Evolutionary conservation across 169 alveolate genomes (phyloP), one percentile per base, ranked within the genome.

Genomic region (Neospora caninum): DNA sequence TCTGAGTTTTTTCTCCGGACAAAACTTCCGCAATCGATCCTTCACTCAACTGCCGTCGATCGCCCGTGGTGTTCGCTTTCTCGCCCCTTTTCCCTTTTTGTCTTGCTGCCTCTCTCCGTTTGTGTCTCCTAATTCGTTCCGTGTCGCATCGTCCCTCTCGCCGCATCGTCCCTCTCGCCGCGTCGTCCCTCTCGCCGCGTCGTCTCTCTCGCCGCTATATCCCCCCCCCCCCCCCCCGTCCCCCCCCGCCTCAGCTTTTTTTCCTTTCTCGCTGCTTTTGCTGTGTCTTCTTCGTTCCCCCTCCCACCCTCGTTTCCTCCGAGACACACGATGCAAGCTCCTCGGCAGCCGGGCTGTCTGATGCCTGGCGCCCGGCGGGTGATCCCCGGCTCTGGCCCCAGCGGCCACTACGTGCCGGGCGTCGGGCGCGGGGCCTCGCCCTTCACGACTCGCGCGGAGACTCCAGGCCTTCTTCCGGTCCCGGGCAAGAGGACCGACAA

Each of bases 261-360:
- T 27, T 2, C 45, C 41, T 22, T n/a, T 39, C n/a, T n/a, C n/a
- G n/a, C n/a, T n/a, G n/a, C n/a, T n/a, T n/a, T n/a, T n/a, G n/a
- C 84, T 16, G 54, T n/a, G 88, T 34, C 80, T 96, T 87, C 94
- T 97, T 95, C 92, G 96, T 92, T 88, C 88, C 88, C 69, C 93
- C 88, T 13, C 31, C 36, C 43, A 27, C 82, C 31, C 38, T 53
- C n/a, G 94, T 10, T 78, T 88, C 39, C 54, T 49, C 29, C 87
- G 39, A 10, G 34, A 29, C 41, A n/a, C 7, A 36, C 1, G 67
- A 27, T 53, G 38, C 92, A 31, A 86, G 20, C 92, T n/a, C 43
- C 22, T 31, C 49, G 80, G 43, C 73, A 53, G 93, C 64, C 93
- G 16, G 92, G 93, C 29, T 93, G 91, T 29, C 69, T 93, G 58